Evolutionary conservation across 306 rosid genomes (phyloP).

Genomic region (Prunus kanzakura): DNA sequence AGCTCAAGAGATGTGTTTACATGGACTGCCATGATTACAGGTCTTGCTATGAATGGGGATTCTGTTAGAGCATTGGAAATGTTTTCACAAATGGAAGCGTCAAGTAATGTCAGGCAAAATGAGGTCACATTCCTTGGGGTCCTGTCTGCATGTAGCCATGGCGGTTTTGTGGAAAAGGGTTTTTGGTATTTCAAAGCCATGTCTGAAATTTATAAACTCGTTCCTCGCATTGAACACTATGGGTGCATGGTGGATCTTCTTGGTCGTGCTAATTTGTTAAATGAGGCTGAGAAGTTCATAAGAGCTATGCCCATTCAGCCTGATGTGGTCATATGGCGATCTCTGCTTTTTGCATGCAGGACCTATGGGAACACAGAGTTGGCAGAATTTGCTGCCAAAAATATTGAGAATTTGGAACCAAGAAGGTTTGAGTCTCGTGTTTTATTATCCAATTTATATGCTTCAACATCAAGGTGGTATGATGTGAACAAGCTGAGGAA

Average conservation of each 20-base stretch:
- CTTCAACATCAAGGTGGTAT: conserved; percentile 22
- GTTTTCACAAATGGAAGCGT: conserved; percentile 19
- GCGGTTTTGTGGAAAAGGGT: conserved; percentile 8
- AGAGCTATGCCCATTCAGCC: conserved; percentile 19
- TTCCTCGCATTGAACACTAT: conserved; percentile 20
- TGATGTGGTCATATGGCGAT: conserved; percentile 25
- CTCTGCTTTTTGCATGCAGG: conserved; percentile 21
- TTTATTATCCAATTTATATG: conserved; percentile 19
- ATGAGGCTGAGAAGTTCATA: conserved; percentile 17
- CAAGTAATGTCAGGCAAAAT: conserved; percentile 1
- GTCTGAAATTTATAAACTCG: conserved; percentile 5
- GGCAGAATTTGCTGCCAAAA: conserved; percentile 17
- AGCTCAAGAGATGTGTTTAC: conserved; percentile 5
- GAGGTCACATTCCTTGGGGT: conserved; percentile 19
- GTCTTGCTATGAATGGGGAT: conserved; percentile 21
- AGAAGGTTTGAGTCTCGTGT: background rate
- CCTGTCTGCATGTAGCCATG: conserved; percentile 21
- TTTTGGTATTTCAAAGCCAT: conserved; percentile 4
- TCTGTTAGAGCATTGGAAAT: conserved; percentile 9
- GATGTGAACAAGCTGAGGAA: conserved; percentile 19
- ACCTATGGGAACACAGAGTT: background rate
- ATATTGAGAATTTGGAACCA: conserved; percentile 22
- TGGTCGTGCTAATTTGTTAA: conserved; percentile 21
- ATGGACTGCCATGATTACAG: conserved; percentile 24
- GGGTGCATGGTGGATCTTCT: conserved; percentile 31